Base-by-base conservation (phyloP, 352 stramenopile species). In the Phytophthora meadii region DNA sequence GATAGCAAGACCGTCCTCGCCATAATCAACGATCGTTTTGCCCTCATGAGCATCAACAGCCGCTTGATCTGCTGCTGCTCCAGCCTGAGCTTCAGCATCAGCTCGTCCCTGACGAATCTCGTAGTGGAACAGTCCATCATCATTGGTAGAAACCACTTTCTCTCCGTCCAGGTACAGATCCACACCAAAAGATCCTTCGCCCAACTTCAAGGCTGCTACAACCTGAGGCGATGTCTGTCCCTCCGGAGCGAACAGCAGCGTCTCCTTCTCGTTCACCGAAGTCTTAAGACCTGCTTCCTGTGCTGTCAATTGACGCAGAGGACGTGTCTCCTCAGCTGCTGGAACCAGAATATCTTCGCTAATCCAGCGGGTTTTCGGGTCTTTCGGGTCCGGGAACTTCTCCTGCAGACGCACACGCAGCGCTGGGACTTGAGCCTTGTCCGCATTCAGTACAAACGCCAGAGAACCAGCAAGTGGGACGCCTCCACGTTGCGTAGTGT, bases 1-100 rank as follows among this genome's bases (percentile, higher is more conserved):
- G 65, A 99, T 98, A 12, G 97, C 97, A 1, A 99, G 78, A 39
- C 97, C 97, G 76, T 99, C 97, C 73, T 99, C 97, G 68, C 96
- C 98, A 61, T 99, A 99, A 64, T 98, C 97, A 2, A 97, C 92
- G 54, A 99, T 94, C 66, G 97, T 89, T 68, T 98, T 98, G 15
- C 92, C 94, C 10, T 87, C 77, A 46, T 98, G 91, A 19, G 90
- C 79, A 60, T 97, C 86, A 14, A 77, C 61, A 4, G 77, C 65
- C 36, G 40, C 61, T 68, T 72, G 63, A 17, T 73, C 70, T 11
- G 45, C 49, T 19, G 32, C 41, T 44, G 56, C 25, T 70, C 58
- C 55, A 64, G 79, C 59, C 15, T 68, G 61, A 4, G 55, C 62
- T 10, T 68, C 64, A 0, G 76, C 70, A 8, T 61, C 65, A 4